phyloP scores from a whole-genome alignment of 2,329 filamentous ascomycete genomes.

The Xylaria sp. region DNA sequence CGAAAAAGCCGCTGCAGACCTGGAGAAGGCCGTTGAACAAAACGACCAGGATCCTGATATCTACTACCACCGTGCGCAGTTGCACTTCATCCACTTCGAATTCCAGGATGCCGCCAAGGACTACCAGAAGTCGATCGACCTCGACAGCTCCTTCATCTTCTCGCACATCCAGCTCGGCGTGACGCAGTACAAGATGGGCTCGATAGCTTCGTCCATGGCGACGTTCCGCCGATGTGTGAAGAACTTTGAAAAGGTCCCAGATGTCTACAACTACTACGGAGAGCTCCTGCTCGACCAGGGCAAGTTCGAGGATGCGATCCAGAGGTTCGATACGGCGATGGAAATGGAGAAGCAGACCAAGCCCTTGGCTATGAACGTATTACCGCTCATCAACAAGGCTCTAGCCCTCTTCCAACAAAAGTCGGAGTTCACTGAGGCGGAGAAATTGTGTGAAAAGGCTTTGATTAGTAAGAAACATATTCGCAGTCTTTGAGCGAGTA shows the following conservation, averaged over 20 bases:
- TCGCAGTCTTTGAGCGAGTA: constrained; percentile 19
- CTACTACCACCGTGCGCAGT: constrained; percentile 97
- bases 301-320: constrained; percentile 92
- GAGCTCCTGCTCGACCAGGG: constrained; percentile 95
- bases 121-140: constrained; percentile 98
- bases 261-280: constrained; percentile 99
- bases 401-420: constrained; percentile 98
- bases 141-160: constrained; percentile 96
- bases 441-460: constrained; percentile 96
- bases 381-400: constrained; percentile 98
- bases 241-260: constrained; percentile 94
- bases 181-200: constrained; percentile 99
- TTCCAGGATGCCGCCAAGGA: constrained; percentile 94
- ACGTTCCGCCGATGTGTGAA: constrained; percentile 97
- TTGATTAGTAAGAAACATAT: constrained; percentile 77
- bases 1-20: constrained; percentile 85
- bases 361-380: constrained; percentile 94
- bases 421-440: constrained; percentile 90
- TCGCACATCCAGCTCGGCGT: constrained; percentile 99
- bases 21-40: constrained; percentile 80
- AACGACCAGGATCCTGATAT: constrained; percentile 92
- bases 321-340: constrained; percentile 98
- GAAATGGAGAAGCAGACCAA: constrained; percentile 97
- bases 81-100: constrained; percentile 96
- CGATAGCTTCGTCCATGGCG: constrained; percentile 95